Conservation (phyloP, 768 basidiomycete species). For the Megacollybia marginata region DNA sequence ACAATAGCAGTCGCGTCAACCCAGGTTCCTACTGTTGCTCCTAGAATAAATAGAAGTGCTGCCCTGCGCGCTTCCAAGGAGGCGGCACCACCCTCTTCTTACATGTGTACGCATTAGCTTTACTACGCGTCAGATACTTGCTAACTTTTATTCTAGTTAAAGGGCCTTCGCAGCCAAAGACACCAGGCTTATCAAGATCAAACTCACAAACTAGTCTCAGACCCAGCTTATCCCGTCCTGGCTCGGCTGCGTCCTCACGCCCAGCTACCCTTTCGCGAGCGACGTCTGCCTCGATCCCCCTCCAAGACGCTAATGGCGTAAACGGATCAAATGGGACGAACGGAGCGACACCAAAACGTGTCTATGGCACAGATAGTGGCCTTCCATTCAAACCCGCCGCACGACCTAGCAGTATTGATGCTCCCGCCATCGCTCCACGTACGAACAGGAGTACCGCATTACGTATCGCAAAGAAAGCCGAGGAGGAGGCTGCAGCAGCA, state of each 20-base stretch:
- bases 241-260: conserved; percentile 30
- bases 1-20: conserved; percentile 64
- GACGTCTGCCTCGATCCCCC: conserved; percentile 2
- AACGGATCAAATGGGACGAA: conserved; percentile 5
- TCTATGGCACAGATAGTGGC: neutral
- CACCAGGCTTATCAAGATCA: conserved; percentile 36
- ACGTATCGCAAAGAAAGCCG: conserved; percentile 62
- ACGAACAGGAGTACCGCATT: conserved; percentile 70
- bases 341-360: conserved; percentile 5
- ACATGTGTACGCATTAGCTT: conserved; percentile 53
- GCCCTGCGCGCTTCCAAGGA: conserved; percentile 58
- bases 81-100: conserved; percentile 55
- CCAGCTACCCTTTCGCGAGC: conserved; percentile 6
- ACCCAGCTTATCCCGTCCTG: conserved; percentile 28
- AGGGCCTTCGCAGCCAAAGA: conserved; percentile 30
- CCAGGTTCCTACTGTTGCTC: conserved; percentile 57
- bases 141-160: conserved; percentile 33
- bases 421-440: conserved; percentile 60
- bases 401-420: conserved; percentile 49
- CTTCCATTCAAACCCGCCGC: conserved; percentile 25
- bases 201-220: conserved; percentile 29
- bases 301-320: conserved; percentile 10
- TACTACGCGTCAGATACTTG: conserved; percentile 1
- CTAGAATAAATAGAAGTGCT: conserved; percentile 76
- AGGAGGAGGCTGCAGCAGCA: conserved; percentile 38